Evolutionary conservation across 257 asterid genomes (phyloP).

Genomic region (Solanum neorickii): DNA sequence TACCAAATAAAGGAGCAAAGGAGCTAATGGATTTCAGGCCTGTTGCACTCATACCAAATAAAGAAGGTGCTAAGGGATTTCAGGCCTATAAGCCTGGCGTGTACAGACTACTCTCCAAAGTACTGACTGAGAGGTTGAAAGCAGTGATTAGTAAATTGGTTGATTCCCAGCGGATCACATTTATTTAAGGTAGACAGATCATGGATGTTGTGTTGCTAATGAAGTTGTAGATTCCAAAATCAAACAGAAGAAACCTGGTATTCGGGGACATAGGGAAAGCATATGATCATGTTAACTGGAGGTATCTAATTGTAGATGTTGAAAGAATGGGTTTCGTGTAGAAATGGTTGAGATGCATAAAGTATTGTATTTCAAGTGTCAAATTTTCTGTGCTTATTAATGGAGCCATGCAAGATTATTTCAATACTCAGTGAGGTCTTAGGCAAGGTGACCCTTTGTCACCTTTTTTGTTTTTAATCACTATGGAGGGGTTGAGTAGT

Average conservation of each 20-base stretch:
- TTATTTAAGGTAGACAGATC: not conserved
- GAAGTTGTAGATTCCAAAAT: not conserved
- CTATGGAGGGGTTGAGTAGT: not conserved
- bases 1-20: not conserved
- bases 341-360: not conserved
- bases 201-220: not conserved
- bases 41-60: not conserved
- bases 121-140: not conserved
- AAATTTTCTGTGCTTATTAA: not conserved
- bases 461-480: not conserved
- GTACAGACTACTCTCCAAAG: not conserved
- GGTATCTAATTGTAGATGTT: not conserved
- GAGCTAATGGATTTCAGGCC: not conserved
- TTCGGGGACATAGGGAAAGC: not conserved
- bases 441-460: not conserved
- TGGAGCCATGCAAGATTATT: not conserved
- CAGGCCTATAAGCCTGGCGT: not conserved
- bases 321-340: not conserved
- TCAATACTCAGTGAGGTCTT: not conserved
- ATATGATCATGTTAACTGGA: not conserved
- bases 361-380: not conserved
- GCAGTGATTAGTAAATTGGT: not conserved
- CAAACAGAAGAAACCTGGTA: not conserved
- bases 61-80: not conserved
- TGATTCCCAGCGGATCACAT: not conserved